These are phyloP conservation scores for Apiospora rasikravindrae DNA, from an alignment of 2,329 filamentous ascomycete species.

Conservation along the genomic window DNA sequence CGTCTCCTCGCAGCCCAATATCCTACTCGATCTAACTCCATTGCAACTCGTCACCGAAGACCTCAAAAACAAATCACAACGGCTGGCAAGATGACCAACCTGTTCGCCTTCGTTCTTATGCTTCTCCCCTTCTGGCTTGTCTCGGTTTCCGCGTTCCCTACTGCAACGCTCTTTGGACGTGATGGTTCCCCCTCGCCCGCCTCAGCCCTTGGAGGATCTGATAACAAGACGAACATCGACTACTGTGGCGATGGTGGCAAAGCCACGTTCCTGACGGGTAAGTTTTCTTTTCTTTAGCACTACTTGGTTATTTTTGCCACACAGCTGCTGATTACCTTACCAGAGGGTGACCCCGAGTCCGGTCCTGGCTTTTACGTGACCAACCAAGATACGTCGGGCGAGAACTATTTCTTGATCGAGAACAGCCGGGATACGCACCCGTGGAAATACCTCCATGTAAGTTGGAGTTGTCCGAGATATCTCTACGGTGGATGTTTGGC, in stretches of 20 bases:
- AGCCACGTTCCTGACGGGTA: not conserved
- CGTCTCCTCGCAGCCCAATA: too few relatives aligned
- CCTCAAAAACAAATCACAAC: not conserved
- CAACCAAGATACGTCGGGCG: slow-evolving; percentile 31
- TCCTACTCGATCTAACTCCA: not conserved
- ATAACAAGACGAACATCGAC: not conserved
- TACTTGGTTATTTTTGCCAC: rapidly evolving
- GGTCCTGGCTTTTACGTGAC: slow-evolving; percentile 33
- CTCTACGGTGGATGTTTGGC: not conserved
- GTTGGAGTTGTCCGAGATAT: not conserved
- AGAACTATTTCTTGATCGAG: slow-evolving; percentile 35
- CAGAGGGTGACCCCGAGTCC: slow-evolving; percentile 25
- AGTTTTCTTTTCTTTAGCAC: not conserved
- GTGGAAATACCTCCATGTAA: slow-evolving; percentile 35
- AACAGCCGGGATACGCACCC: slow-evolving; percentile 33
- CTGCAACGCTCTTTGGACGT: not conserved
- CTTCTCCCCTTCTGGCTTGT: not conserved
- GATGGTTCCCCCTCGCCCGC: not conserved
- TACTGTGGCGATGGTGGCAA: not conserved
- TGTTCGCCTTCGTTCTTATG: not conserved
- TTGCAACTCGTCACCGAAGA: not conserved
- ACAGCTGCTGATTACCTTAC: not conserved
- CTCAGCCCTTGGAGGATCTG: not conserved
- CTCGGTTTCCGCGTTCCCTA: not conserved
- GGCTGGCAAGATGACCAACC: not conserved